phyloP scores from a whole-genome alignment of 1,284 basidiomycete genomes.

The Ganoderma multipileum region DNA sequence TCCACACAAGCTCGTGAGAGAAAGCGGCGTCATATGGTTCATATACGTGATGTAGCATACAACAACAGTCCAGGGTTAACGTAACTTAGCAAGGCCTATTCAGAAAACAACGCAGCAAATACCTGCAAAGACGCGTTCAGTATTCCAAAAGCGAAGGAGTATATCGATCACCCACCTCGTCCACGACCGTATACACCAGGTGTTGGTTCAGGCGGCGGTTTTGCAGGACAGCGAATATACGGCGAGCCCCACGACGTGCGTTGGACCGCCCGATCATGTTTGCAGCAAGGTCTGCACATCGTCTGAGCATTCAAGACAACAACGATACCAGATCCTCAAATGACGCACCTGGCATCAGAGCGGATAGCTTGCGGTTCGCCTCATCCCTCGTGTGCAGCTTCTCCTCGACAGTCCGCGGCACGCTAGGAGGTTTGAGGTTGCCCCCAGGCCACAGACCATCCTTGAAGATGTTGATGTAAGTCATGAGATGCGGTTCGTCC shows the following conservation, averaged over 20 bases:
- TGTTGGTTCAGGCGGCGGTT: constrained; percentile 94
- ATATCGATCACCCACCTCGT: constrained; percentile 66
- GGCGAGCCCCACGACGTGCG: constrained; percentile 87
- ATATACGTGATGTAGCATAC: constrained; percentile 11
- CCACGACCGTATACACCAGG: constrained; percentile 85
- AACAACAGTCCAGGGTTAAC: constrained; percentile 12
- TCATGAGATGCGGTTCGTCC: constrained; percentile 73
- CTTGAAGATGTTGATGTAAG: constrained; percentile 70
- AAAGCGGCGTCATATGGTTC: neutral
- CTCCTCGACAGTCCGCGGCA: constrained; percentile 81
- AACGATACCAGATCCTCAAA: neutral
- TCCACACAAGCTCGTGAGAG: too few relatives aligned
- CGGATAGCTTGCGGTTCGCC: constrained; percentile 87
- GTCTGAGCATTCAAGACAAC: neutral
- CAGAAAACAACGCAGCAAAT: constrained; percentile 37
- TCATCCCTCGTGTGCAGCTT: constrained; percentile 82
- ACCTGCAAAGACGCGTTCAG: constrained; percentile 25
- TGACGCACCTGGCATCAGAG: constrained; percentile 85
- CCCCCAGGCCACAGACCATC: constrained; percentile 87
- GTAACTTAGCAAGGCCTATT: constrained; percentile 16
- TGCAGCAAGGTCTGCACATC: constrained; percentile 81
- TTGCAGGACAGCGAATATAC: constrained; percentile 92
- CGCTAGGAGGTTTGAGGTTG: constrained; percentile 62
- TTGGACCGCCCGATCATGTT: constrained; percentile 97
- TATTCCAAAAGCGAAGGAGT: neutral